Percentiles rank a stretch among this genome's conserved stretches.
These are phyloP conservation scores for Ramularia collo-cygni DNA, from an alignment of 2,329 filamentous ascomycete species.

Conservation along the genomic window DNA sequence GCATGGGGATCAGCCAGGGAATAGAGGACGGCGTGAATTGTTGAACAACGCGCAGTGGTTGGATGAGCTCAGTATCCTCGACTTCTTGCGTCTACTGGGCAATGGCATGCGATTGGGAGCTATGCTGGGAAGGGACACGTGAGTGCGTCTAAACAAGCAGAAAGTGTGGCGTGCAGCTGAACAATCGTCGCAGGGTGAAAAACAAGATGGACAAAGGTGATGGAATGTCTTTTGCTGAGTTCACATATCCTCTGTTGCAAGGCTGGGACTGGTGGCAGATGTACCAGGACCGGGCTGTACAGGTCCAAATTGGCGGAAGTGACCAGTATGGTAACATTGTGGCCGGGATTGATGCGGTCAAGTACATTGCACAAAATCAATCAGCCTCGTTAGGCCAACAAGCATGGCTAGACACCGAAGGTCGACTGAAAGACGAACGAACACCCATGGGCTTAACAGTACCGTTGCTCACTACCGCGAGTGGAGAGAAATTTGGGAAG, in stretches of 20 bases:
- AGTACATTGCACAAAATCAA: constrained; percentile 55
- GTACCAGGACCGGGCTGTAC: constrained; percentile 60
- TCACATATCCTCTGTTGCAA: constrained; percentile 87
- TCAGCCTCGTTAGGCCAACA: constrained; percentile 5
- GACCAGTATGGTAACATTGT: constrained; percentile 97
- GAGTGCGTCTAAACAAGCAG: constrained; percentile 35
- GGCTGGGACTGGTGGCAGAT: constrained; percentile 96
- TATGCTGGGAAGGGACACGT: constrained; percentile 85
- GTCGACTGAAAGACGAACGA: constrained; percentile 34
- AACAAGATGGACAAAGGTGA: constrained; percentile 76
- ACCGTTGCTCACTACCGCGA: constrained; percentile 76
- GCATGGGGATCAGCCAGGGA: constrained; percentile 56
- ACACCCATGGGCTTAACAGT: constrained; percentile 80
- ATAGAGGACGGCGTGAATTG: constrained; percentile 60
- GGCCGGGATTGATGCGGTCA: constrained; percentile 78
- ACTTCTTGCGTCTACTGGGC: constrained; percentile 70
- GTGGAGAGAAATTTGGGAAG: constrained; percentile 90
- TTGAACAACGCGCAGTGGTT: constrained; percentile 84
- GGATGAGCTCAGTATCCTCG: constrained; percentile 61
- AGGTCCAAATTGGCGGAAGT: constrained; percentile 87
- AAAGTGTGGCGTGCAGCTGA: constrained; percentile 5
- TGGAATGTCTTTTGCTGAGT: constrained; percentile 91
- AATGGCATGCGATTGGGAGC: constrained; percentile 69
- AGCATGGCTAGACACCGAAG: constrained; percentile 24
- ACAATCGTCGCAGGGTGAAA: constrained; percentile 53